A percentile compares a stretch with the other conserved stretches of the same genome.
Evolutionary conservation across 2,329 filamentous ascomycete species (phyloP).

Genomic region (Fusarium napiforme): DNA sequence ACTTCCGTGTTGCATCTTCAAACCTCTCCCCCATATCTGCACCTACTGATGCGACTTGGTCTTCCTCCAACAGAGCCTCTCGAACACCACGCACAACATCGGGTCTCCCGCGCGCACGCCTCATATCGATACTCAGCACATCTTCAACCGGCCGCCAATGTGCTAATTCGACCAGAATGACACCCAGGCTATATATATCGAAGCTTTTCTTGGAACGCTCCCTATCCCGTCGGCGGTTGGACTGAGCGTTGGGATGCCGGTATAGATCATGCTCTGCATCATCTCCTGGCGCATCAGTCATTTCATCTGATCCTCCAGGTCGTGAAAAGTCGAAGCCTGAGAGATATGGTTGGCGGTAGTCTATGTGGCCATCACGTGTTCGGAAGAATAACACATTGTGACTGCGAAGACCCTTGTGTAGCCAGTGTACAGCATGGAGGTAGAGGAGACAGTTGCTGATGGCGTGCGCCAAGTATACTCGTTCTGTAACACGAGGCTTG

Average conservation of each 20-base stretch:
- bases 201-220: conserved; percentile 59
- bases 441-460: conserved; percentile 65
- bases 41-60: conserved; percentile 49
- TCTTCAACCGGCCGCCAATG: conserved; percentile 61
- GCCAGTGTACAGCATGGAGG: conserved; percentile 66
- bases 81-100: conserved; percentile 53
- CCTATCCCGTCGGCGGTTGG: conserved; percentile 47
- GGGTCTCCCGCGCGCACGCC: conserved; percentile 49
- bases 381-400: conserved; percentile 65
- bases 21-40: conserved; percentile 55
- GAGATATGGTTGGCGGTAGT: conserved; percentile 56
- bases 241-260: conserved; percentile 58
- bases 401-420: conserved; percentile 67
- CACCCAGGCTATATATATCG: conserved; percentile 64
- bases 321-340: conserved; percentile 67
- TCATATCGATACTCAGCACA: conserved; percentile 54
- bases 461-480: conserved; percentile 62
- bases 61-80: conserved; percentile 46
- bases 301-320: conserved; percentile 60
- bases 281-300: conserved; percentile 60
- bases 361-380: conserved; percentile 44
- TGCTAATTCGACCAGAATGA: conserved; percentile 65
- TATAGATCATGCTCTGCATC: conserved; percentile 61
- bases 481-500: conserved; percentile 62
- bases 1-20: conserved; percentile 52